Evolutionary conservation across 164 flowering plant genomes (phyloP), one percentile per base, ranked within the genome.

Genomic region (Umbilicus rupestris): DNA sequence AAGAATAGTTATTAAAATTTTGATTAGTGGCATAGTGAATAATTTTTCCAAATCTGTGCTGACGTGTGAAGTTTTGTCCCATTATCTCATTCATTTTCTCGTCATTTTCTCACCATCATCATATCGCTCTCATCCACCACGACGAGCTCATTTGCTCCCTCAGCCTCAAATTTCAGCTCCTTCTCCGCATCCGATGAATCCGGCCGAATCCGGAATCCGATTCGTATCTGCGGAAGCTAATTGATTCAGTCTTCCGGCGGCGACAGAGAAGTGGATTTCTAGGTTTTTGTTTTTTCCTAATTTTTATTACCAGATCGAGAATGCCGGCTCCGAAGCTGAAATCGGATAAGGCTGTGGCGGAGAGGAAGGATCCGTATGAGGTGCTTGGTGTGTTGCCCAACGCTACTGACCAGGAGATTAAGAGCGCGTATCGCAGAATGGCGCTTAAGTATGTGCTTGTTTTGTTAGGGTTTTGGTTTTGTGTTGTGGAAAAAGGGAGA

Each of bases 321-420:
- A 55, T 55, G 60, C 60, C 60, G 33, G 28, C 60, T 55, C 60
- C 60, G 33, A 55, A 55, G 60, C 33, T 28, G 35, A 86, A 83
- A 73, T 70, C 84, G 67, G 85, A 83, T 81, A 85, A 76, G 72
- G 68, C 31, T 9, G 83, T 80, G 41, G 75, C 71, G 10, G 74
- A 64, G 29, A 81, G 84, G 66, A 55, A 55, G 33, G 98, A 92
- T 72, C 96, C 92, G 0, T 92, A 92, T 57, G 96, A 90, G 78
- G 95, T 88, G 49, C 88, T 92, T 26, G 91, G 90, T 4, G 84
- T 89, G 55, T 76, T 82, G 14, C 74, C 83, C 55, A 79, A 73
- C 78, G 81, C 94, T 30, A 81, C 92, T 6, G 98, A 89, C 73
- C 98, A 89, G 73, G 91, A 92, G 73, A 87, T 92, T 70, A 92